Evolutionary conservation across 78 protist species (phyloP), one percentile per base, ranked within the genome.

Genomic region (Emiliania huxleyi): DNA sequence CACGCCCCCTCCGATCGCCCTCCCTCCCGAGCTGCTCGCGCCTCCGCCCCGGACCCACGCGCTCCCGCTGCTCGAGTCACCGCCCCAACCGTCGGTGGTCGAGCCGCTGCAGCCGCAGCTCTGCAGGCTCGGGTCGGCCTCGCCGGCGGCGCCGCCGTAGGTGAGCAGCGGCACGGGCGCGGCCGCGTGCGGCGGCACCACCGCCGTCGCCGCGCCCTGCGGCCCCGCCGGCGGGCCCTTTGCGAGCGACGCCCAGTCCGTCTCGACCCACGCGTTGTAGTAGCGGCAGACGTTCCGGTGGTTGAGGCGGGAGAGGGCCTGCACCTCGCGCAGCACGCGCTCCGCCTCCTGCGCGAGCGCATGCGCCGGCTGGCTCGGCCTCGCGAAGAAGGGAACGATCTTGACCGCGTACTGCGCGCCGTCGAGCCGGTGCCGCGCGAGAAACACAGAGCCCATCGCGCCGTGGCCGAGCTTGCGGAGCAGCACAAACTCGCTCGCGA

Each of bases 201-300:
- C 62, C 29, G 29, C 15, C 15, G 62, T 8, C 62, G 62, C 62
- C 8, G 62, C 62, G 29, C 29, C 62, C 62, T 8, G 15, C 15
- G 8, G 62, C 62, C 62, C 62, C 62, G 62, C 62, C 62, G 62
- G 15, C 15, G 8, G 62, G 29, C 62, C 62, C 15, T 52, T 52
- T 15, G 29, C 37, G 29, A 40, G 23, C 33, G 85, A 77, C 26
- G 44, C 37, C 85, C 85, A 77, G n/a, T 77, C 85, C n/a, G 85
- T 77, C 85, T 77, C 85, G n/a, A 77, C 23, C 85, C 85, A 77
- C 3, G 85, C 85, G 1, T 15, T 6, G 85, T 77, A 40, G 46
- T 77, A 77, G 35, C 85, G 85, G 46, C 85, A 77, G n/a, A 77
- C 85, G 85, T 35, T 40, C 21, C 33, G 35, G 23, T 77, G 85